phyloP scores from a whole-genome alignment of 164 flowering plant genomes.

The Buxus sempervirens region DNA sequence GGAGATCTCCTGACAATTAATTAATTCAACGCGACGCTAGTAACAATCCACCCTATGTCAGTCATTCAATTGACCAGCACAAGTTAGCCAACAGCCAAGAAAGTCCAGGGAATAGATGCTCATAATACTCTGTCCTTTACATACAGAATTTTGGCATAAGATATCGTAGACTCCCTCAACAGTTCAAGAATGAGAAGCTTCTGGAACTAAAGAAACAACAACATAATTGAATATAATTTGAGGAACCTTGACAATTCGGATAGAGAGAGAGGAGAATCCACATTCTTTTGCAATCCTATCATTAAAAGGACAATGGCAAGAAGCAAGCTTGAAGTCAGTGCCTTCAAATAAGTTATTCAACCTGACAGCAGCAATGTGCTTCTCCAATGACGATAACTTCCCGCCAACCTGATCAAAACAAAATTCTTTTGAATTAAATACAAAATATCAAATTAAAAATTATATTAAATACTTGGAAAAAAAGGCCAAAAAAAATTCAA shows the following conservation, averaged over 20 bases:
- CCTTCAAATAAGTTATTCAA: conserved; percentile 60
- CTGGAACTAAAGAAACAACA: background rate
- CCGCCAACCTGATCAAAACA: conserved; percentile 68
- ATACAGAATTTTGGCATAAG: background rate
- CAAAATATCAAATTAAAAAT: background rate
- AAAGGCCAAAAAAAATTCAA: too few species aligned
- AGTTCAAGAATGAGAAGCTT: background rate
- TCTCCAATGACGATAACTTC: conserved; percentile 48
- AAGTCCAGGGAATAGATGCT: too few species aligned
- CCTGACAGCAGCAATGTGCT: conserved; percentile 65
- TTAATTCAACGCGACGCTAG: too few species aligned
- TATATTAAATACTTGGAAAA: too few species aligned
- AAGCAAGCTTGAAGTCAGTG: conserved; percentile 96
- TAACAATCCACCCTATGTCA: too few species aligned
- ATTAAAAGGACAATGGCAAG: conserved; percentile 50
- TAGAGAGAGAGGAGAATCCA: conserved; percentile 87
- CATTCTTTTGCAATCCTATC: conserved; percentile 70
- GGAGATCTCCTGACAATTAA: too few species aligned
- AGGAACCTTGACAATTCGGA: conserved; percentile 79
- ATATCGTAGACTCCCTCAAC: background rate
- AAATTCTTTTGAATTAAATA: background rate
- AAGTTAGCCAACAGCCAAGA: too few species aligned
- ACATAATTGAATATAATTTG: background rate
- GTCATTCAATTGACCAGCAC: too few species aligned
- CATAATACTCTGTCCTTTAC: too few species aligned